A percentile compares a stretch with the other conserved stretches of the same genome.
phyloP scores from a whole-genome alignment of 2,329 filamentous ascomycete genomes.

The Venturia oleaginea region DNA sequence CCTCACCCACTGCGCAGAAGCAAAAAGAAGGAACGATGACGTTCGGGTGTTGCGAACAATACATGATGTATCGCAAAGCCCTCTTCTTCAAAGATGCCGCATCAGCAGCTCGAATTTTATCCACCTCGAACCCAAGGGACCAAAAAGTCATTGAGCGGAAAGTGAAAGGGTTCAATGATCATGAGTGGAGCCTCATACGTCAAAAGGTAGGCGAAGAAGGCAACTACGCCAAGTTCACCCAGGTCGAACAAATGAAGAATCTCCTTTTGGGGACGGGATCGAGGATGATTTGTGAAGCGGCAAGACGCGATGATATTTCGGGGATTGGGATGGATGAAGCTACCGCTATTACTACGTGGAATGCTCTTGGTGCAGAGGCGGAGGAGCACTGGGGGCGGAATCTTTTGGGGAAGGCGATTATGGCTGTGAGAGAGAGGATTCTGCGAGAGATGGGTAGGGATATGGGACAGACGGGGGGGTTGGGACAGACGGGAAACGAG shows the following conservation, averaged over 20 bases:
- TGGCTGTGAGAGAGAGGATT: conserved; percentile 4
- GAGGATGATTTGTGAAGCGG: not conserved
- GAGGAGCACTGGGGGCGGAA: conserved; percentile 8
- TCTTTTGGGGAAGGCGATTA: conserved; percentile 6
- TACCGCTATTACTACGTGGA: not conserved
- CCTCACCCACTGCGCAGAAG: not conserved
- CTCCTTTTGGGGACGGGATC: not conserved
- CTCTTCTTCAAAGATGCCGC: conserved; percentile 26
- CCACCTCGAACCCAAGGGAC: conserved; percentile 20
- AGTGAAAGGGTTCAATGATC: conserved; percentile 22
- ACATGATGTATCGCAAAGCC: conserved; percentile 37
- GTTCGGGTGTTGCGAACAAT: conserved; percentile 32
- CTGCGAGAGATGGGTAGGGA: not conserved
- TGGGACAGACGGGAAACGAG: not conserved
- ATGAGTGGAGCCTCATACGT: conserved; percentile 19
- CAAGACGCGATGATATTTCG: not conserved
- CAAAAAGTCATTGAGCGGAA: conserved; percentile 24
- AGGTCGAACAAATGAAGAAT: not conserved
- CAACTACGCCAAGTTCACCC: conserved; percentile 1
- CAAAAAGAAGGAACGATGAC: conserved; percentile 15
- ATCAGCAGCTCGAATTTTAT: conserved; percentile 20
- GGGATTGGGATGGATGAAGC: conserved; percentile 5
- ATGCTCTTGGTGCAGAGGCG: not conserved
- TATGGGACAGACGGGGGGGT: not conserved
- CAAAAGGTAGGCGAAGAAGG: not conserved